Base-by-base conservation (phyloP, 768 basidiomycete genomes). In the Nevesoporus exiguus region DNA sequence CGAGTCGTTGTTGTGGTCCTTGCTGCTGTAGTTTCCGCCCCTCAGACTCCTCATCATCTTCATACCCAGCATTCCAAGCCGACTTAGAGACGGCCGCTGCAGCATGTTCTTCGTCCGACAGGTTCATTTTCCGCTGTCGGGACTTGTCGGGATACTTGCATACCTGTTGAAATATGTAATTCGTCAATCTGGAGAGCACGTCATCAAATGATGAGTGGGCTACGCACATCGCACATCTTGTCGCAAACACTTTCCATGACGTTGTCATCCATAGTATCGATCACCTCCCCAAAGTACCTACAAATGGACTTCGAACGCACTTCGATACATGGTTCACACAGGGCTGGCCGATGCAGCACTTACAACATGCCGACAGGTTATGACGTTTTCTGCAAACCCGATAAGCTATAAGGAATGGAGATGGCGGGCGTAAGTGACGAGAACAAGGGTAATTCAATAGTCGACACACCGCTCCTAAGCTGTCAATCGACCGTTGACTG, bases 101-200 rank as follows among this genome's bases (percentile, higher is more conserved):
- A 3, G 76, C 66, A 39, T 66, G 58, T 2, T 72, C 75, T 29
- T 71, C 66, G 3, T 72, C 66, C 0, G 83, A 79, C 4, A 91
- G 74, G n/a, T 76, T 78, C 24, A 58, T 63, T 52, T 80, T 77
- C 25, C 77, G 77, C 3, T 66, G 71, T 48, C 67, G 75, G 0
- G 82, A 79, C 71, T 85, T 90, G 22, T 84, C 84, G 0, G 88
- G 86, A 57, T 83, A 83, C 69, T 87, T 90, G 73, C 91, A 93
- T 3, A 90, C 78, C 90, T 92, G 17, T n/a, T 42, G 13, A 41
- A 39, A 10, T 21, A 21, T 39, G n/a, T 3, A 19, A 39, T 39
- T 21, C 15, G 13, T 19, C 4, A 25, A 31, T 2, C n/a, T 14
- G 5, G 15, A 21, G 5, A 43, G 47, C 10, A 13, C 36, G 37